Evolutionary conservation across 2,329 filamentous ascomycete species (phyloP).

Genomic region (Penicillium sp.): DNA sequence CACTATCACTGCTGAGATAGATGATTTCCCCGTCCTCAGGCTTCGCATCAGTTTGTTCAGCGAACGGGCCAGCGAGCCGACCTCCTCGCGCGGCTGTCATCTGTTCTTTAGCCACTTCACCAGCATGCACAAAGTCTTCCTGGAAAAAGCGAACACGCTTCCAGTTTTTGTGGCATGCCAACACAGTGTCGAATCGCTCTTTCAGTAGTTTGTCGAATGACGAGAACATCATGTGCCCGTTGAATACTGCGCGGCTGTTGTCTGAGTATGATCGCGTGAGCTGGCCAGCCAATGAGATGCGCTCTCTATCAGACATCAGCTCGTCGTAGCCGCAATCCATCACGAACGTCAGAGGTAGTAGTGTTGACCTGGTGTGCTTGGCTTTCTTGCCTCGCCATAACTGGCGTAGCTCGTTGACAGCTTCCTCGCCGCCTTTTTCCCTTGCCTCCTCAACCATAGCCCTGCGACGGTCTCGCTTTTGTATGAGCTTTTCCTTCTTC

Average conservation of each 20-base stretch:
- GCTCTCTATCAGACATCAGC: conserved; percentile 83
- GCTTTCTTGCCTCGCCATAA: conserved; percentile 25
- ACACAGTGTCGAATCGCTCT: conserved; percentile 73
- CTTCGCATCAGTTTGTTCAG: conserved; percentile 38
- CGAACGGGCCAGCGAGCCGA: conserved; percentile 60
- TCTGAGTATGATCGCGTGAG: conserved; percentile 87
- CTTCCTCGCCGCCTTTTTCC: conserved; percentile 26
- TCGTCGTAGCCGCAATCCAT: conserved; percentile 91
- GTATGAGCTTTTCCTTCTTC: conserved; percentile 57
- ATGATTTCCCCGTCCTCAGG: conserved; percentile 62
- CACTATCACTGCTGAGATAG: conserved; percentile 91
- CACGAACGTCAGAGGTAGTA: conserved; percentile 75
- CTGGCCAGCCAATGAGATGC: conserved; percentile 78
- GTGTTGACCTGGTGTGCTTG: conserved; percentile 44
- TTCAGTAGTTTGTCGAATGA: conserved; percentile 74
- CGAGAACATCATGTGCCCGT: conserved; percentile 71
- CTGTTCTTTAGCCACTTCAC: conserved; percentile 62
- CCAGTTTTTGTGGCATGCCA: conserved; percentile 77
- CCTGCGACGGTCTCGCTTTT: conserved; percentile 54
- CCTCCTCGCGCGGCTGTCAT: conserved; percentile 64
- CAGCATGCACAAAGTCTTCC: conserved; percentile 71
- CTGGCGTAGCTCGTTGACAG: conserved; percentile 30
- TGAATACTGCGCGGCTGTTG: conserved; percentile 68
- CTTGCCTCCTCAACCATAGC: conserved; percentile 38
- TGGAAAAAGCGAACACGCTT: conserved; percentile 72